Evolutionary conservation across 225 moss, liverwort and hornwort species (phyloP).

Genomic region (Polytrichum commune): DNA sequence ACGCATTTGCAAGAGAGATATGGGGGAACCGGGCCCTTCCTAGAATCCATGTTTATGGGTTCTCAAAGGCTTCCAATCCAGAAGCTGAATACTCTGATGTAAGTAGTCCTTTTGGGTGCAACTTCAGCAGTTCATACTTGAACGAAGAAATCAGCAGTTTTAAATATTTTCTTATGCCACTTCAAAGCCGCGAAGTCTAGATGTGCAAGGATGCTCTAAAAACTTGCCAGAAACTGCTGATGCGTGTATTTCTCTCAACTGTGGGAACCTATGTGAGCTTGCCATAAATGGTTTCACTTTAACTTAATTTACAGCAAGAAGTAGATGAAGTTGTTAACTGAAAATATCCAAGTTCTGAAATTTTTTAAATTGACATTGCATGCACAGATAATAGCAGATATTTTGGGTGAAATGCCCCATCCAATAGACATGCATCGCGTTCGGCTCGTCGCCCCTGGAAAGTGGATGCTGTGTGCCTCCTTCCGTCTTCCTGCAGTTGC

Average conservation of each 20-base stretch:
- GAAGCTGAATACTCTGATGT: constrained; percentile 73
- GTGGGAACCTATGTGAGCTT: no score
- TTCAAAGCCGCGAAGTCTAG: no score
- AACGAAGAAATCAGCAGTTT: no score
- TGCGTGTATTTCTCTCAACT: no score
- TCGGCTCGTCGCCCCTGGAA: constrained; percentile 60
- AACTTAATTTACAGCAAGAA: no score
- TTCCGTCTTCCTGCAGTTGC: constrained; percentile 62
- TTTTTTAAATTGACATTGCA: not conserved
- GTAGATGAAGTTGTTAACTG: no score
- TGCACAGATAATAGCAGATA: constrained; percentile 62
- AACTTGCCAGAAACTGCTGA: no score
- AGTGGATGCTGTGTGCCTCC: constrained; percentile 78
- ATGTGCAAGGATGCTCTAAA: no score
- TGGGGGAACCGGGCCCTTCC: constrained; percentile 56
- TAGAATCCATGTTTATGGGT: constrained; percentile 72
- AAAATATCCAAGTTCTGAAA: no score
- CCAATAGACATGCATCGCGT: constrained; percentile 57
- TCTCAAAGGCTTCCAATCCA: constrained; percentile 53
- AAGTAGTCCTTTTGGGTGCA: not conserved
- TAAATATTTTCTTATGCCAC: no score
- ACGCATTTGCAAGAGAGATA: constrained; percentile 54
- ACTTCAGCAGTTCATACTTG: not conserved
- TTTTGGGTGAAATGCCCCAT: constrained; percentile 41
- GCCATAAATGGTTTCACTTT: no score